phyloP scores from a whole-genome alignment of 2,329 filamentous ascomycete genomes.

The Botryotinia convoluta region DNA sequence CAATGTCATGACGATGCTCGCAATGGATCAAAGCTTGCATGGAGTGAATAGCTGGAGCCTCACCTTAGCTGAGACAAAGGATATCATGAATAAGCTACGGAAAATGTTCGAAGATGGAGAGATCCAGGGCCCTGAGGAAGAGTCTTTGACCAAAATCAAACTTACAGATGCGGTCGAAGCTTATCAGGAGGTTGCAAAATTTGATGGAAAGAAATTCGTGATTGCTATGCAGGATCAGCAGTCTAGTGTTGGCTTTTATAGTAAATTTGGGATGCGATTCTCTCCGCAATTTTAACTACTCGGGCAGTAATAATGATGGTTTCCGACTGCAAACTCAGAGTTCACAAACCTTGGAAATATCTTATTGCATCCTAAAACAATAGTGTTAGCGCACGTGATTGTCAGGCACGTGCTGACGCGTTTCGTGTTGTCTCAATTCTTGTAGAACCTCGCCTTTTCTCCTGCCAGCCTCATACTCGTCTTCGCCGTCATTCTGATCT shows the following conservation, averaged over 20 bases:
- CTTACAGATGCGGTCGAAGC: background rate
- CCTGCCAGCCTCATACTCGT: background rate
- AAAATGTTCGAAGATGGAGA: slow-evolving; percentile 2
- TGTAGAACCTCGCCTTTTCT: background rate
- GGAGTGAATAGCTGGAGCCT: slow-evolving; percentile 8
- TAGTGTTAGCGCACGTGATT: background rate
- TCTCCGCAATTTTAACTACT: background rate
- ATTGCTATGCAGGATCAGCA: background rate
- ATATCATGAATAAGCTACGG: background rate
- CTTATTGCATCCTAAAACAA: background rate
- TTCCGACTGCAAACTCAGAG: background rate
- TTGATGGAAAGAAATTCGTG: slow-evolving; percentile 9
- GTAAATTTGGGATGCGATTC: background rate
- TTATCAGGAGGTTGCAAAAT: slow-evolving; percentile 3
- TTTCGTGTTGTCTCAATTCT: background rate
- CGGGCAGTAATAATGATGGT: background rate
- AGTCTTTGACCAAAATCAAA: background rate
- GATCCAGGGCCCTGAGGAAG: background rate
- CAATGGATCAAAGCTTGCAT: slow-evolving; percentile 6
- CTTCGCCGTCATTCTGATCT: too few species aligned
- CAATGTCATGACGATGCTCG: slow-evolving; percentile 5
- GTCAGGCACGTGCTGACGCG: background rate
- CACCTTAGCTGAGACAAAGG: background rate
- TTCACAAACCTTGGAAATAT: background rate
- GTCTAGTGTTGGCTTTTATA: background rate